These are phyloP conservation scores for Metschnikowia cubensis DNA, from an alignment of 805 yeast genomes.

Conservation along the genomic window DNA sequence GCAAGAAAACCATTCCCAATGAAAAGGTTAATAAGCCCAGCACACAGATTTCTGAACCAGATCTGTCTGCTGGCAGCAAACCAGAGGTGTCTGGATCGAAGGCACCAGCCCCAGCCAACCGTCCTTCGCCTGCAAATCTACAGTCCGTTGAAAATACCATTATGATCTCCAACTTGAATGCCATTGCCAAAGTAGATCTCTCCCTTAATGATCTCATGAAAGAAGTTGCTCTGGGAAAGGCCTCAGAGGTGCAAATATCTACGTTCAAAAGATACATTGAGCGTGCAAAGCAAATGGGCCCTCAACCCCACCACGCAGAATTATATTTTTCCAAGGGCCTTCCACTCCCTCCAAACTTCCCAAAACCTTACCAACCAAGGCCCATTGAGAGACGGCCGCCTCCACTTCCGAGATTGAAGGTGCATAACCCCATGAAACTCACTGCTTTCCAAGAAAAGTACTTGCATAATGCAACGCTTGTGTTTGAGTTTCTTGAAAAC, in stretches of 20 bases:
- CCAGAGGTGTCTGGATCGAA: not conserved
- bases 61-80: not conserved
- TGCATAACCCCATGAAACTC: constrained; percentile 49
- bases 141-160: constrained; percentile 64
- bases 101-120: constrained; percentile 2
- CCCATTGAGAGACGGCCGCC: constrained; percentile 18
- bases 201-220: constrained; percentile 72
- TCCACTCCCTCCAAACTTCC: constrained; percentile 19
- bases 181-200: constrained; percentile 72
- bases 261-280: constrained; percentile 79
- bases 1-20: not conserved
- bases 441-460: constrained; percentile 78
- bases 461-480: constrained; percentile 62
- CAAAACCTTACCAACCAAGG: constrained; percentile 13
- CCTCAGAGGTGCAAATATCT: constrained; percentile 64
- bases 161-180: constrained; percentile 81
- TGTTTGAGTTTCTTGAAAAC: constrained; percentile 82
- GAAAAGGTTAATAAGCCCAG: not conserved
- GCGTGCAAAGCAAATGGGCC: constrained; percentile 75
- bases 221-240: constrained; percentile 79
- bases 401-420: constrained; percentile 8
- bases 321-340: constrained; percentile 19
- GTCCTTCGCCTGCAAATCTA: constrained; percentile 30
- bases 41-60: not conserved
- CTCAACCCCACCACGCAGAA: constrained; percentile 39